Base-by-base conservation (phyloP, 768 basidiomycete genomes). In the Kwoniella sp. region DNA sequence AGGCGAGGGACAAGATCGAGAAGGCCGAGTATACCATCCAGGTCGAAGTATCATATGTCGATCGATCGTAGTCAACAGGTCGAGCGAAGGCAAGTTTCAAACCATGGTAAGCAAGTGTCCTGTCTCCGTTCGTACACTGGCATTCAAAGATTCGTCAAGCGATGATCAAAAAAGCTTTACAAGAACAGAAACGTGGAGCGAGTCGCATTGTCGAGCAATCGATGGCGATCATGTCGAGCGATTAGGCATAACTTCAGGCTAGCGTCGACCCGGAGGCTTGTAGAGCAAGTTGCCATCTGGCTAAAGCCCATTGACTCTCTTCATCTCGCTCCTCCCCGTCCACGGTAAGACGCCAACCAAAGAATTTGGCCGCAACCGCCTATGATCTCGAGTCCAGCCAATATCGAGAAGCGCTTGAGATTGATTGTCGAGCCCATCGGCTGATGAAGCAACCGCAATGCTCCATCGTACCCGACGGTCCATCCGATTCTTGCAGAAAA, bases 81-180 rank as follows among this genome's bases (percentile, higher is more conserved):
- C 27, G 29, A 24, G 12, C 6, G 29, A 58, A 50, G 26, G 37
- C 33, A n/a, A 49, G 48, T 59, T 21, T 49, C 47, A 60, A 69
- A 58, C 37, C 26, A 55, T 56, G 61, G 69, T 67, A 70, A 70
- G 69, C 61, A 48, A 30, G 10, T 62, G 40, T 63, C 54, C 60
- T 52, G 36, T 25, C 48, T 48, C 33, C 27, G 51, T 8, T 21
- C 13, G 40, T 44, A 15, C 17, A 10, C 8, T 44, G 40, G 40
- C 40, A 44, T 44, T 15, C 17, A 15, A 44, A 10, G 17, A 10
- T 9, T 15, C 10, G 40, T 44, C 21, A 51, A 27, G 40, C 57
- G 29, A 40, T 21, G 21, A 22, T 51, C 61, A 51, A 22, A 29
- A 54, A n/a, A 36, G 12, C 9, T 21, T 26, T 27, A 46, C 17